Evolutionary conservation across 106 monocot species (phyloP).

Genomic region (Iris macrosiphon): DNA sequence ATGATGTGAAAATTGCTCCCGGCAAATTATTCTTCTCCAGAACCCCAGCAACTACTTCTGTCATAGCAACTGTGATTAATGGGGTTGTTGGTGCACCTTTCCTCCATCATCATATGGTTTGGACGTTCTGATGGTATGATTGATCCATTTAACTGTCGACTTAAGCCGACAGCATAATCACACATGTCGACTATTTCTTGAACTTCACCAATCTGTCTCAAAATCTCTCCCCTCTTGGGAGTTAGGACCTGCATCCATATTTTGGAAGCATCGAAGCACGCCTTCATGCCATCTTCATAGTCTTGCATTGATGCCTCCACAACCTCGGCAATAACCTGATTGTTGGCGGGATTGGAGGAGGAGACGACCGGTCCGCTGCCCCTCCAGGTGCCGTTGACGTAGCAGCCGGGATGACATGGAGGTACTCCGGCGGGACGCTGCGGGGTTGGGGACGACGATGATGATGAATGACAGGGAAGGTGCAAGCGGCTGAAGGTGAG

Average conservation of each 20-base stretch:
- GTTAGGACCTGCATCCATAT: slow-evolving; percentile 98
- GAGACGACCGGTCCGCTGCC: slow-evolving; percentile 56
- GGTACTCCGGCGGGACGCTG: no score
- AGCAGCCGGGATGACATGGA: slow-evolving; percentile 82
- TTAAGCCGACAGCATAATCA: slow-evolving; percentile 95
- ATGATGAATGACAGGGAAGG: no score
- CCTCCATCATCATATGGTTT: slow-evolving; percentile 81
- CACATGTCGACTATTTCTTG: slow-evolving; percentile 99
- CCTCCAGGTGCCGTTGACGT: slow-evolving; percentile 56
- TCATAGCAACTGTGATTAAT: slow-evolving; percentile 86
- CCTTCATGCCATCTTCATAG: slow-evolving; percentile 78
- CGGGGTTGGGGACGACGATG: no score
- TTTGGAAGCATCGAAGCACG: slow-evolving; percentile 71
- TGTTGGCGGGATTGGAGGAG: slow-evolving; percentile 68
- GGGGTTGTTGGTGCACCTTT: slow-evolving; percentile 99
- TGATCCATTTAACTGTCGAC: slow-evolving; percentile 91
- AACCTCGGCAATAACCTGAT: slow-evolving; percentile 91
- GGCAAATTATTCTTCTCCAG: slow-evolving; percentile 92
- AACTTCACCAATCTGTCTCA: slow-evolving; percentile 96
- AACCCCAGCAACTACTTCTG: slow-evolving; percentile 75
- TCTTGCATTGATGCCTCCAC: slow-evolving; percentile 68
- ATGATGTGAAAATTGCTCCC: slow-evolving; percentile 89
- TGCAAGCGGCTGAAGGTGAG: no score
- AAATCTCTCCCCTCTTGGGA: slow-evolving; percentile 90
- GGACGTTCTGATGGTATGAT: slow-evolving; percentile 99